Base-by-base conservation (phyloP, 257 asterid genomes). In the Plectranthus barbatus region DNA sequence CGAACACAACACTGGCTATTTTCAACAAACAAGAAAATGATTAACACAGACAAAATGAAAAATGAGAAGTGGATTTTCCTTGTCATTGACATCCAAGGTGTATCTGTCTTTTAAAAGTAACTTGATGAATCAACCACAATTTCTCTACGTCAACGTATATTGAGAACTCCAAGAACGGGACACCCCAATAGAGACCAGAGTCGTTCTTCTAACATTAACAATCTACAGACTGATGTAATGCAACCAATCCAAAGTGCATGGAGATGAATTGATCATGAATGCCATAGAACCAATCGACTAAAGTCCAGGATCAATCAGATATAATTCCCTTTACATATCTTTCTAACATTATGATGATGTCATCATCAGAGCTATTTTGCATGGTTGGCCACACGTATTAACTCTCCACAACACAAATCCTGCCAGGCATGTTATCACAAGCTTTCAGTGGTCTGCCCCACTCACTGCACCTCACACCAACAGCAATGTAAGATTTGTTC, bases 11-110 rank as follows among this genome's bases (percentile, higher is more conserved):
- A n/a, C 9, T n/a, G 26, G 56, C 21, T 61, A 26, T 26, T 2
- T 47, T 44, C 60, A 23, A 54, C 39, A 44, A 68, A 72, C 36
- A 63, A 64, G 46, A 46, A 59, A 56, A 23, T 70, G 37, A 56
- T 13, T 62, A 45, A 14, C 10, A 23, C 47, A 39, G 26, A 44
- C 23, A 26, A 46, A 26, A 26, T 26, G 31, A 26, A 26, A 5
- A 26, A 26, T 5, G 31, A 26, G 31, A 26, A 26, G 2, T 26
- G 5, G 45, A 50, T 11, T 51, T 60, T 37, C 19, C 64, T 37
- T 19, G 69, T 42, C 6, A 60, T 41, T 40, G 65, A 19, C 54
- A 41, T 46, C 39, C 45, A 36, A 60, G 29, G 49, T 39, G 67
- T 48, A 41, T 29, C 51, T 56, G 50, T 51, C 60, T 41, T 49